These are phyloP conservation scores for Panaeolus cyanescens DNA, from an alignment of 768 basidiomycete genomes.

Conservation along the genomic window DNA sequence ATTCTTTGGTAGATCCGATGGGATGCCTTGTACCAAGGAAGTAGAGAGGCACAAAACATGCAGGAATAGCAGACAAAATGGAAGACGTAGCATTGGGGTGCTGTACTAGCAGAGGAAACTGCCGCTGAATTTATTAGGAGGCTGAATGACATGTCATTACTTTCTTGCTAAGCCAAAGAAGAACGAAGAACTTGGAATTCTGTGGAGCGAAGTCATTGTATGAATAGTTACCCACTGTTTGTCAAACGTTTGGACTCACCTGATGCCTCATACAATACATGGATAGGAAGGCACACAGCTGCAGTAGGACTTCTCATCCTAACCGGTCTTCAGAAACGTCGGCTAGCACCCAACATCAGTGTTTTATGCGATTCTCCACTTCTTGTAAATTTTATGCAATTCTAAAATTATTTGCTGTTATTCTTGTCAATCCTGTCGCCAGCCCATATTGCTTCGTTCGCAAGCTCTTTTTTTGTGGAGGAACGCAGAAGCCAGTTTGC, in stretches of 20 bases:
- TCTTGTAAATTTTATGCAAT: too few species aligned
- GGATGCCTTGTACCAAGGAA: neutral
- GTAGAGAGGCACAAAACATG: neutral
- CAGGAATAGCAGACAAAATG: neutral
- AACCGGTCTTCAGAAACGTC: neutral
- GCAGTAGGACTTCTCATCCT: neutral
- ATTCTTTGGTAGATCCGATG: neutral
- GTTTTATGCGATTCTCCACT: too few species aligned
- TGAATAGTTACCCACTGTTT: neutral
- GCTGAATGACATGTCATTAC: neutral
- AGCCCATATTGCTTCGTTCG: too few species aligned
- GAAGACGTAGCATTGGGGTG: neutral
- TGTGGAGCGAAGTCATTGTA: neutral
- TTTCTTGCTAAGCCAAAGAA: neutral
- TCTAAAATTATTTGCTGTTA: too few species aligned
- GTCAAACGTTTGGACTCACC: neutral
- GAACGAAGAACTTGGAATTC: neutral
- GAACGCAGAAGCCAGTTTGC: too few species aligned
- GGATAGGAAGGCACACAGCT: neutral
- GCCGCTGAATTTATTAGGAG: neutral
- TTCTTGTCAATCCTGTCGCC: too few species aligned
- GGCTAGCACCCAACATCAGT: too few species aligned
- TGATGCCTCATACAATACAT: neutral
- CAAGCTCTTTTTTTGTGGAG: too few species aligned
- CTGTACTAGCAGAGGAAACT: neutral